phyloP scores from a whole-genome alignment of 306 rosid species.

The Casuarina equisetifolia region DNA sequence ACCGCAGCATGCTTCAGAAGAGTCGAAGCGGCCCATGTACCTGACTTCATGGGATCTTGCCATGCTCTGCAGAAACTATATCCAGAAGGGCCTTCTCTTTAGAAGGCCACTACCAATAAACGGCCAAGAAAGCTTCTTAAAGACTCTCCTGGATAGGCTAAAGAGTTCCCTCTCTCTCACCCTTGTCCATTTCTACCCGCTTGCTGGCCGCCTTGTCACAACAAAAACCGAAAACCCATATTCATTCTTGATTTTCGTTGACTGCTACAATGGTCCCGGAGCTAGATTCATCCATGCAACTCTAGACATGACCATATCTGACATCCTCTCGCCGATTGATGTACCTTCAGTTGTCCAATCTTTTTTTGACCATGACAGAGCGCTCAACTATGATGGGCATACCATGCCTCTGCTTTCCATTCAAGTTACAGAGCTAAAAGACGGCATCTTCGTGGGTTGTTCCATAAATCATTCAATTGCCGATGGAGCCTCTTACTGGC shows the following conservation, averaged over 20 bases:
- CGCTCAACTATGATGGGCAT: constrained; percentile 64
- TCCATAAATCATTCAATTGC: constrained; percentile 52
- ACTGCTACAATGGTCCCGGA: constrained; percentile 33
- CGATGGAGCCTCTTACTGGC: constrained; percentile 70
- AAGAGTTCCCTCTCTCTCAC: constrained; percentile 51
- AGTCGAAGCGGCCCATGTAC: background rate
- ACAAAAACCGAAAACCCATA: constrained; percentile 22
- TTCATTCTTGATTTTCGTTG: constrained; percentile 40
- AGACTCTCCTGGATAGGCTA: constrained; percentile 32
- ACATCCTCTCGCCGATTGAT: constrained; percentile 53
- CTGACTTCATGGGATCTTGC: background rate
- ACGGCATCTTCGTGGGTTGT: constrained; percentile 68
- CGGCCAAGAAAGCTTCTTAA: constrained; percentile 20
- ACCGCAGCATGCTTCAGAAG: constrained; percentile 4
- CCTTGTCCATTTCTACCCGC: constrained; percentile 58
- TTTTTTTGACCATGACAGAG: constrained; percentile 59
- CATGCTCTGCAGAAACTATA: no score
- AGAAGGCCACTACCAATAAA: no score
- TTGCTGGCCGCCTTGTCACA: constrained; percentile 50
- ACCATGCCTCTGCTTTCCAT: constrained; percentile 46
- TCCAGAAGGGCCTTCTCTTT: no score
- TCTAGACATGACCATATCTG: constrained; percentile 38
- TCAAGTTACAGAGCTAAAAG: constrained; percentile 56
- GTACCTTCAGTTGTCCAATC: constrained; percentile 55
- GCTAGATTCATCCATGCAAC: constrained; percentile 56